These are phyloP conservation scores for Flaveria ramosissima DNA, from an alignment of 129 eudicot genomes.

Conservation along the genomic window DNA sequence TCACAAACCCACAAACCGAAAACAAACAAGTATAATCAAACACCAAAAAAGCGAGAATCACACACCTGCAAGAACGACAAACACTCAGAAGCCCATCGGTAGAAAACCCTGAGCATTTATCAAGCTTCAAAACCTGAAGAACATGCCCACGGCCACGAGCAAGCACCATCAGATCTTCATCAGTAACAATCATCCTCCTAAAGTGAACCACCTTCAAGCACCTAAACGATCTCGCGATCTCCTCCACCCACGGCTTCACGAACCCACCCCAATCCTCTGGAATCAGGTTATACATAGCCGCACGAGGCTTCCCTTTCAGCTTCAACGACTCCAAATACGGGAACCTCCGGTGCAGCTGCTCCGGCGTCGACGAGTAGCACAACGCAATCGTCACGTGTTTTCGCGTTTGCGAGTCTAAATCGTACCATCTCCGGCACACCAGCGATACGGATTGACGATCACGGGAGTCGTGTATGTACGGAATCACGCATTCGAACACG, in stretches of 20 bases:
- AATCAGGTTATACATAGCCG: slow-evolving; percentile 82
- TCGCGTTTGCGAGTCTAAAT: slow-evolving; percentile 61
- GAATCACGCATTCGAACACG: slow-evolving; percentile 61
- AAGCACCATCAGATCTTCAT: slow-evolving; percentile 55
- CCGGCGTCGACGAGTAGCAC: slow-evolving; percentile 65
- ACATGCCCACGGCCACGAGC: slow-evolving; percentile 44
- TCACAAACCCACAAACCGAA: too few relatives aligned
- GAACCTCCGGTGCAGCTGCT: slow-evolving; percentile 49
- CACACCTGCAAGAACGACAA: slow-evolving; percentile 57
- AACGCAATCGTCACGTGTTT: slow-evolving; percentile 76
- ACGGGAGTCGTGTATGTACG: slow-evolving; percentile 57
- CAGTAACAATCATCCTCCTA: slow-evolving; percentile 71
- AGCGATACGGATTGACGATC: slow-evolving; percentile 66
- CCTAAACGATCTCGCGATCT: slow-evolving; percentile 44
- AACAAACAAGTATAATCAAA: neutral
- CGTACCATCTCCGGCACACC: slow-evolving; percentile 67
- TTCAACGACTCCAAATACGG: slow-evolving; percentile 65
- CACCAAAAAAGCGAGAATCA: neutral
- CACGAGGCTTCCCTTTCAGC: slow-evolving; percentile 86
- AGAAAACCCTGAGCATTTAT: slow-evolving; percentile 71
- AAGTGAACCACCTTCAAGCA: slow-evolving; percentile 60
- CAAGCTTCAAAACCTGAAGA: slow-evolving; percentile 60
- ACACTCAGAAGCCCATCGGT: slow-evolving; percentile 62
- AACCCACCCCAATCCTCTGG: slow-evolving; percentile 91
- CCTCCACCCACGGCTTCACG: slow-evolving; percentile 67